Base-by-base conservation (phyloP, 495 filamentous ascomycete species). In the Rhizodiscina lignyota region DNA sequence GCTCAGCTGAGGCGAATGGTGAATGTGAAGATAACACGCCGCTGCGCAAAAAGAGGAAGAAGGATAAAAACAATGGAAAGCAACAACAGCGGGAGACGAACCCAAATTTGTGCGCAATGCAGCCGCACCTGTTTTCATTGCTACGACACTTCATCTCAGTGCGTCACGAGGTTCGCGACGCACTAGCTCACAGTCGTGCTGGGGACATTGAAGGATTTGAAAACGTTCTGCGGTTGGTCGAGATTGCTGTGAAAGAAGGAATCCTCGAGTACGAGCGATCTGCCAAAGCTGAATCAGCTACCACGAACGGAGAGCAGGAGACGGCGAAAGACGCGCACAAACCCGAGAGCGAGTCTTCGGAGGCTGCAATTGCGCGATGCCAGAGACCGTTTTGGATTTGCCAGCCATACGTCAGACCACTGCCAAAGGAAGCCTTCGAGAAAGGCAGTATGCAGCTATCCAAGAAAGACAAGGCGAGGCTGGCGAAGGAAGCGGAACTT, bases 101-200 rank as follows among this genome's bases (percentile, higher is more conserved):
- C 19, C 72, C 85, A 4, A 94, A 83, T 46, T 60, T 91, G 18
- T 61, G 68, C n/a, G 72, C 72, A 21, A 79, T 99, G 63, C 87
- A 94, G 51, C 68, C 79, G 2, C 89, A 99, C 56, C 67, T 94
- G 23, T 99, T 99, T 63, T 79, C 92, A 50, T 66, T 99, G 18
- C 72, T 94, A 5, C 73, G 87, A 3, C 67, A 84, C 2, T 70
- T 96, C 32, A 70, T 96, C 26, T 58, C 73, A 0, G 65, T 58
- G 22, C 79, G 94, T 51, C 79, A 75, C 19, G 64, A 85, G 45
- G 73, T 99, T 30, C 73, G 91, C 3, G 78, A 93, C 53, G 66
- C 74, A 1, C 68, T 99, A 4, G 87, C 81, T 3, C 60, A 55
- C 23, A 68, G 68, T 6, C 54, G 63, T 10, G 62, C 68, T 1